phyloP scores from a whole-genome alignment of 495 filamentous ascomycete genomes.

The Annulohypoxylon moriforme region DNA sequence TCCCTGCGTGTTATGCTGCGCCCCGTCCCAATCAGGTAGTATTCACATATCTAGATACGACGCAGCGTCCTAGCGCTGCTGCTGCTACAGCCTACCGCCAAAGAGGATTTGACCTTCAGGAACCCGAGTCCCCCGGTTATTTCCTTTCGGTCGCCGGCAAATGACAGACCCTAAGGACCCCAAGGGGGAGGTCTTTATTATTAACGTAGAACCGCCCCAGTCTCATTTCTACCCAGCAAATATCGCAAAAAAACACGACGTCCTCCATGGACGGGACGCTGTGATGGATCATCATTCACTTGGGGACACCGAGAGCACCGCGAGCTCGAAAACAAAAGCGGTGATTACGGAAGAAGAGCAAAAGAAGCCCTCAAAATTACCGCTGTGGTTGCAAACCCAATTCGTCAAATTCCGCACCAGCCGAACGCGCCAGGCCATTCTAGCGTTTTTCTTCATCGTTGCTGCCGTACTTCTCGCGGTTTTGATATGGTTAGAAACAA shows the following conservation, averaged over 20 bases:
- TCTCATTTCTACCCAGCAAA: background rate
- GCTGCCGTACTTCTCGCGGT: slow-evolving; percentile 25
- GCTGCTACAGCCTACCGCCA: background rate
- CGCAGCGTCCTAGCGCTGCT: slow-evolving; percentile 18
- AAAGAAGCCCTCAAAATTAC: slow-evolving; percentile 14
- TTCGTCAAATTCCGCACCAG: slow-evolving; percentile 23
- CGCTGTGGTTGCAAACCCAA: slow-evolving; percentile 30
- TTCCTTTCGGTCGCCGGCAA: slow-evolving; percentile 13
- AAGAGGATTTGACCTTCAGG: slow-evolving; percentile 1
- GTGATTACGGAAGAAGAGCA: slow-evolving; percentile 12
- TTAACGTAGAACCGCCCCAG: slow-evolving; percentile 20
- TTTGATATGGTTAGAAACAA: slow-evolving; percentile 24
- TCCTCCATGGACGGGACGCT: slow-evolving; percentile 26
- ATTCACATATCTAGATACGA: slow-evolving; percentile 5
- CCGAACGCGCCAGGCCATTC: slow-evolving; percentile 36
- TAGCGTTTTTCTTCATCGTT: slow-evolving; percentile 30
- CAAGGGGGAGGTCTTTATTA: slow-evolving; percentile 33
- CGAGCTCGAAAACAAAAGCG: slow-evolving; percentile 6
- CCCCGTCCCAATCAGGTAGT: slow-evolving; percentile 24
- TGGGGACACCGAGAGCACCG: slow-evolving; percentile 23
- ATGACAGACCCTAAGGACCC: slow-evolving; percentile 24
- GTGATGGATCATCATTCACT: slow-evolving; percentile 30
- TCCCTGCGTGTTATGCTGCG: slow-evolving; percentile 29
- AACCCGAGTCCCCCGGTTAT: slow-evolving; percentile 16
- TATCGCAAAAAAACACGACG: background rate